Percentiles rank a stretch among this genome's conserved stretches.
These are phyloP conservation scores for Astraeus odoratus DNA, from an alignment of 768 basidiomycete species.

Conservation along the genomic window DNA sequence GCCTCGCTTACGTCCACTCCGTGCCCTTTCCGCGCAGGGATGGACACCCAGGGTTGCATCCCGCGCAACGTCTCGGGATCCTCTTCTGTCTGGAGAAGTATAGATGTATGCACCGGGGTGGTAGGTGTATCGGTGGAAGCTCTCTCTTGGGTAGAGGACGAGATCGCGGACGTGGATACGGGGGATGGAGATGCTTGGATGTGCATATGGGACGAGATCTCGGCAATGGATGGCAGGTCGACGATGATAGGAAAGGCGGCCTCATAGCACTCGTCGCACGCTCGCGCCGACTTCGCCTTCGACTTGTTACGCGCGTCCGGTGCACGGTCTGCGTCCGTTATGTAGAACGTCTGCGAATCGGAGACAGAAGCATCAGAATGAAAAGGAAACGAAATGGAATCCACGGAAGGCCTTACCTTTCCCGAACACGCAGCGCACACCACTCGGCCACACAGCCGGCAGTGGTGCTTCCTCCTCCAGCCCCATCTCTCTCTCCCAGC, in stretches of 20 bases:
- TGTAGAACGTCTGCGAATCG: conserved; percentile 69
- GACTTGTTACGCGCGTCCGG: conserved; percentile 32
- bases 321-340: conserved; percentile 37
- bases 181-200: conserved; percentile 1
- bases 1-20: conserved; percentile 19
- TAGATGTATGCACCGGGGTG: conserved; percentile 17
- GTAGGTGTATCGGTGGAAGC: conserved; percentile 8
- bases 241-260: conserved; percentile 63
- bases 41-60: conserved; percentile 27
- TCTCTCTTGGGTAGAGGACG: background rate
- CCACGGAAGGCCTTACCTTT: conserved; percentile 39
- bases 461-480: conserved; percentile 72
- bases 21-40: conserved; percentile 15
- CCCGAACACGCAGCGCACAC: conserved; percentile 82
- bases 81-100: conserved; percentile 12
- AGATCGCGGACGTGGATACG: too few relatives aligned
- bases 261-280: conserved; percentile 84
- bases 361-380: too few relatives aligned
- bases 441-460: conserved; percentile 77
- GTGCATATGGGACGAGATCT: background rate
- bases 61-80: conserved; percentile 4
- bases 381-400: background rate
- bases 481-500: conserved; percentile 13
- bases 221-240: background rate
- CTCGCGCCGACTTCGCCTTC: conserved; percentile 58